phyloP scores from a whole-genome alignment of 2,329 filamentous ascomycete genomes.

The Fusarium poae region DNA sequence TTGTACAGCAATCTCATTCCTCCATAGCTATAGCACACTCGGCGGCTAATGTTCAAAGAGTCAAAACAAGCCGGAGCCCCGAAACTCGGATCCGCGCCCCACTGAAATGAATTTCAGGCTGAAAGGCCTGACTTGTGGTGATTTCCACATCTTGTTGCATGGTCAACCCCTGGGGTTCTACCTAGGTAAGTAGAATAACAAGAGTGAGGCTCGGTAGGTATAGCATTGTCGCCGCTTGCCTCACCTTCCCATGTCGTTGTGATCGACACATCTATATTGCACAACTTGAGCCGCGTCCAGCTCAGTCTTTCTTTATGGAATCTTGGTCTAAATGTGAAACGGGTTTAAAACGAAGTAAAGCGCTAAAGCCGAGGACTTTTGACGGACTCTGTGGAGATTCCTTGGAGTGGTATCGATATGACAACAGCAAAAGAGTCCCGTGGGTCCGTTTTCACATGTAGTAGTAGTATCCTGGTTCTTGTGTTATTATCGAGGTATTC shows the following conservation, averaged over 20 bases:
- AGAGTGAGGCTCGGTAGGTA: constrained; percentile 35
- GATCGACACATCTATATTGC: background rate
- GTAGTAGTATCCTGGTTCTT: constrained; percentile 19
- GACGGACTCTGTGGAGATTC: constrained; percentile 11
- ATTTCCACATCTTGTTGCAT: constrained; percentile 36
- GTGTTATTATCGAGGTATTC: constrained; percentile 4
- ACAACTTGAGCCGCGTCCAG: background rate
- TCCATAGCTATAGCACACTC: background rate
- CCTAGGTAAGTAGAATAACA: constrained; percentile 18
- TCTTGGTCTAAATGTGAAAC: constrained; percentile 14
- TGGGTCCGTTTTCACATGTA: constrained; percentile 16
- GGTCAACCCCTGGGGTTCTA: constrained; percentile 40
- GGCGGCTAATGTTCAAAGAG: constrained; percentile 18
- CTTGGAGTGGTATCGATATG: constrained; percentile 27
- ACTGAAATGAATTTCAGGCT: constrained; percentile 31
- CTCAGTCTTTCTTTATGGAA: constrained; percentile 1
- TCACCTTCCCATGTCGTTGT: constrained; percentile 10
- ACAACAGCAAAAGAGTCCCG: constrained; percentile 20
- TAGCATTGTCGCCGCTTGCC: constrained; percentile 1
- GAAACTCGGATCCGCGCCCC: constrained; percentile 37
- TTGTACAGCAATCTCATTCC: constrained; percentile 16
- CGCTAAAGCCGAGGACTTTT: constrained; percentile 14
- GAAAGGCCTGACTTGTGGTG: constrained; percentile 26
- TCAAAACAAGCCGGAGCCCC: constrained; percentile 28
- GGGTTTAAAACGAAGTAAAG: constrained; percentile 21